phyloP scores from a whole-genome alignment of 169 alveolate species.

The Cryptosporidium felis region DNA sequence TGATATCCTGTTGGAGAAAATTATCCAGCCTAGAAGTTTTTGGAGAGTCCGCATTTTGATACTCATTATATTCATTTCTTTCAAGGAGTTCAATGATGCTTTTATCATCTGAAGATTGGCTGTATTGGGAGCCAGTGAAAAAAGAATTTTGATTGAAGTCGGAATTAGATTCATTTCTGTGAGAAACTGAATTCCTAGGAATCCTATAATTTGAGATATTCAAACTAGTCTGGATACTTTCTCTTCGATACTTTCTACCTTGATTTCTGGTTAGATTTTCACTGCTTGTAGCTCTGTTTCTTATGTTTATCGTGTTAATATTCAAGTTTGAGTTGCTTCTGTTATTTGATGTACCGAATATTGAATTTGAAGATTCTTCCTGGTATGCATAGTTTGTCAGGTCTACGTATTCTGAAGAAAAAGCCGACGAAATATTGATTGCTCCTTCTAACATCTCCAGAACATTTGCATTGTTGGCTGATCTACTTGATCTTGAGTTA shows the following conservation, averaged over 20 bases:
- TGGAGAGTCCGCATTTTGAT: background rate
- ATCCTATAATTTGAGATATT: slow-evolving; percentile 4
- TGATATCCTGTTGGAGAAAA: background rate
- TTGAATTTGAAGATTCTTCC: slow-evolving; percentile 6
- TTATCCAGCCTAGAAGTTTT: no score
- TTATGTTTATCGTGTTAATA: background rate
- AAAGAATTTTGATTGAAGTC: background rate
- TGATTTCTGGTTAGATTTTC: background rate
- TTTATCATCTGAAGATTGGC: slow-evolving; percentile 51
- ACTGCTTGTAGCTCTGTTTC: background rate
- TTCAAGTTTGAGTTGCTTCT: background rate
- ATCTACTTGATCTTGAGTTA: background rate
- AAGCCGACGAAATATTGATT: background rate
- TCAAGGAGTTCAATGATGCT: background rate
- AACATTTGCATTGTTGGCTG: background rate
- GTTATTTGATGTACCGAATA: background rate
- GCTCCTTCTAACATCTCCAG: slow-evolving; percentile 32
- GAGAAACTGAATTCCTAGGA: background rate
- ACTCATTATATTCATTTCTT: background rate
- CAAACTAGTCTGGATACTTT: slow-evolving; percentile 1
- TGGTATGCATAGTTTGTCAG: slow-evolving; percentile 15
- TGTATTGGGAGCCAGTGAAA: slow-evolving; percentile 42
- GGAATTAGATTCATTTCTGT: background rate
- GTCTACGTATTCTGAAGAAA: slow-evolving; percentile 47
- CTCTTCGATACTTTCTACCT: background rate